These are phyloP conservation scores for Schizophyllum amplum DNA, from an alignment of 1,284 basidiomycete species.

Conservation along the genomic window DNA sequence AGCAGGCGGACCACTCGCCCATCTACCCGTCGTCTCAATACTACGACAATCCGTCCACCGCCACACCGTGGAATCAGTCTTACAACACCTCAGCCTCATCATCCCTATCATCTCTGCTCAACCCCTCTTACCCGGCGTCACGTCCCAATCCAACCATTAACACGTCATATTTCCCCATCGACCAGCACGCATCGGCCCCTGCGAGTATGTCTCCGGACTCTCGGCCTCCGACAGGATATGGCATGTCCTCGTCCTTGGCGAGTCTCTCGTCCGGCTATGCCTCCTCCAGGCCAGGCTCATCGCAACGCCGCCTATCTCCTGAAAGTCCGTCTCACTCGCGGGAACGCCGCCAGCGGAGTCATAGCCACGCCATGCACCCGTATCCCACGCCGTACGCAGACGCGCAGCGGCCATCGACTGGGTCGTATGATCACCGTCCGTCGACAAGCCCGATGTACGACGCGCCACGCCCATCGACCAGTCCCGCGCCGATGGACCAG, in stretches of 20 bases:
- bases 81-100: slow-evolving; percentile 38
- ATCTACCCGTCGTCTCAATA: slow-evolving; percentile 48
- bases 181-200: slow-evolving; percentile 60
- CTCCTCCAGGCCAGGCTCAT: slow-evolving; percentile 63
- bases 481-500: background rate
- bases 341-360: slow-evolving; percentile 60
- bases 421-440: slow-evolving; percentile 36
- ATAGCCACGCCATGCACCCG: slow-evolving; percentile 77
- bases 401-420: slow-evolving; percentile 49
- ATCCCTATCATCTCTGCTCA: slow-evolving; percentile 69
- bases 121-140: slow-evolving; percentile 45
- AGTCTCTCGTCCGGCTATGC: slow-evolving; percentile 60
- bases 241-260: slow-evolving; percentile 67
- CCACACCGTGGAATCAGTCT: slow-evolving; percentile 21
- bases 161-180: slow-evolving; percentile 64
- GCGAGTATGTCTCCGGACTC: slow-evolving; percentile 77
- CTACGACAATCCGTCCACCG: slow-evolving; percentile 27
- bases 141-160: slow-evolving; percentile 60
- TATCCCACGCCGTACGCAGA: slow-evolving; percentile 70
- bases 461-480: background rate
- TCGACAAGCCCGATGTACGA: background rate
- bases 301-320: slow-evolving; percentile 47
- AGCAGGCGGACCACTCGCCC: slow-evolving; percentile 62
- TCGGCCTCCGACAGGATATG: slow-evolving; percentile 75
- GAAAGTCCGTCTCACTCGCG: slow-evolving; percentile 54